phyloP scores from a whole-genome alignment of 1,284 basidiomycete species.

The Ustilago esculenta region DNA sequence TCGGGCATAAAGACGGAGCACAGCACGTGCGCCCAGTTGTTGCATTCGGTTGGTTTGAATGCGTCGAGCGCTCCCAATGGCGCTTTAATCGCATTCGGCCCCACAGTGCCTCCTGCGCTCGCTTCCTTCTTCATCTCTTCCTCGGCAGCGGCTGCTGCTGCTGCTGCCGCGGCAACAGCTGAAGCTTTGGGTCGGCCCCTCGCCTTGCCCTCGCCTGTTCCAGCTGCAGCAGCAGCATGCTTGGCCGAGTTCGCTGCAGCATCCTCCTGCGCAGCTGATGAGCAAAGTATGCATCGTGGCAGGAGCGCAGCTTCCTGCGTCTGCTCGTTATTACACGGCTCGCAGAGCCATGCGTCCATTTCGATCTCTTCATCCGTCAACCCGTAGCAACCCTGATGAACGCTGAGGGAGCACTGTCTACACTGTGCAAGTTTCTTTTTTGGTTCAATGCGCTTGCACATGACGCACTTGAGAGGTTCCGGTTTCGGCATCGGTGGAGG shows the following conservation, averaged over 20 bases:
- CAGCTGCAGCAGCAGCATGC: constrained; percentile 16
- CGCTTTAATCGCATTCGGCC: constrained; percentile 8
- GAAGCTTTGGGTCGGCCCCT: constrained; percentile 23
- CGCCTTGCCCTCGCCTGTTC: constrained; percentile 21
- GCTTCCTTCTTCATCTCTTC: constrained; percentile 31
- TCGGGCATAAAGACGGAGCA: constrained; percentile 90
- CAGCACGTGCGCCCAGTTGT: constrained; percentile 89
- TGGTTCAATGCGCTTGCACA: constrained; percentile 62
- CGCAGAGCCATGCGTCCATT: constrained; percentile 56
- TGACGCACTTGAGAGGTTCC: constrained; percentile 59
- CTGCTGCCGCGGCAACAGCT: constrained; percentile 2
- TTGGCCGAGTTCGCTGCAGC: constrained; percentile 40
- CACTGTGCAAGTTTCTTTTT: constrained; percentile 60
- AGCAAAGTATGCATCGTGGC: constrained; percentile 61
- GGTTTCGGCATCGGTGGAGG: constrained; percentile 29
- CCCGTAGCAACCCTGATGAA: constrained; percentile 63
- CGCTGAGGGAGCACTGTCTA: constrained; percentile 58
- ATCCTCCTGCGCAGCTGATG: constrained; percentile 31
- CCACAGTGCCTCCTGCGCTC: background rate
- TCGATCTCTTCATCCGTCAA: constrained; percentile 54
- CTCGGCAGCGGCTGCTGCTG: constrained; percentile 1
- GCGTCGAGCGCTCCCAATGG: constrained; percentile 74
- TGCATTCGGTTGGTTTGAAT: constrained; percentile 91
- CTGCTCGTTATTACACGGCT: constrained; percentile 60
- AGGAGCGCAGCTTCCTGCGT: constrained; percentile 53